Evolutionary conservation across 2,329 filamentous ascomycete species (phyloP).

Genomic region (Cryphonectria parasitica): DNA sequence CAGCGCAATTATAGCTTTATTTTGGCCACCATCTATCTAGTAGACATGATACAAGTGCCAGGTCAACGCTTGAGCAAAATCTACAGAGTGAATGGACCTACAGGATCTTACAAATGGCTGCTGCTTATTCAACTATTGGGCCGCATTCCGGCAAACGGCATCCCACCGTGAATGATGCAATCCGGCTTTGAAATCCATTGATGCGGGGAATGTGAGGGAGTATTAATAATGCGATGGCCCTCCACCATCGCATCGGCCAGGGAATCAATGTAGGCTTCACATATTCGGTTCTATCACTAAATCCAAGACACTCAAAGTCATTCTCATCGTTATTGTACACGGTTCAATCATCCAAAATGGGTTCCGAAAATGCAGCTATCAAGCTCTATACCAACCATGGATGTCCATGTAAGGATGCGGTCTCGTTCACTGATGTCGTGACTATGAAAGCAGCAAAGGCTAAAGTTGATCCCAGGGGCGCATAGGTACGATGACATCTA

Average conservation of each 20-base stretch:
- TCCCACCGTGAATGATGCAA: slow-evolving; percentile 26
- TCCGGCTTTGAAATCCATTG: slow-evolving; percentile 12
- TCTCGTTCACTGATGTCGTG: background rate
- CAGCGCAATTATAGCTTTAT: background rate
- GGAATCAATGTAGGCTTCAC: background rate
- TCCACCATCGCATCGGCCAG: background rate
- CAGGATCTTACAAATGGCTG: background rate
- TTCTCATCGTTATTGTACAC: background rate
- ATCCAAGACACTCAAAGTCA: background rate
- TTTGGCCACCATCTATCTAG: background rate
- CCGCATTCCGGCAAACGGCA: background rate
- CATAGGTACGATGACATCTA: slow-evolving; percentile 4
- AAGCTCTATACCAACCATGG: slow-evolving; percentile 71
- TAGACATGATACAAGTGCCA: no score
- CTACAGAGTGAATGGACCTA: background rate
- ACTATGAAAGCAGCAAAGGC: background rate
- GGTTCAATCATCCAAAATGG: slow-evolving; percentile 33
- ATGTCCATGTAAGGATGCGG: slow-evolving; percentile 62
- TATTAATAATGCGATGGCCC: background rate
- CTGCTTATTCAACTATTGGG: background rate
- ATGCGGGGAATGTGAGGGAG: slow-evolving; percentile 12
- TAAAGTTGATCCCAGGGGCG: background rate
- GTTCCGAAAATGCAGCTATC: slow-evolving; percentile 50
- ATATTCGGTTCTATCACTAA: background rate
- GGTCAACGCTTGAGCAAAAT: no score